A percentile compares a stretch with the other conserved stretches of the same genome.
Conservation (phyloP, 2,329 filamentous ascomycete species). For the Talaromyces sp. region DNA sequence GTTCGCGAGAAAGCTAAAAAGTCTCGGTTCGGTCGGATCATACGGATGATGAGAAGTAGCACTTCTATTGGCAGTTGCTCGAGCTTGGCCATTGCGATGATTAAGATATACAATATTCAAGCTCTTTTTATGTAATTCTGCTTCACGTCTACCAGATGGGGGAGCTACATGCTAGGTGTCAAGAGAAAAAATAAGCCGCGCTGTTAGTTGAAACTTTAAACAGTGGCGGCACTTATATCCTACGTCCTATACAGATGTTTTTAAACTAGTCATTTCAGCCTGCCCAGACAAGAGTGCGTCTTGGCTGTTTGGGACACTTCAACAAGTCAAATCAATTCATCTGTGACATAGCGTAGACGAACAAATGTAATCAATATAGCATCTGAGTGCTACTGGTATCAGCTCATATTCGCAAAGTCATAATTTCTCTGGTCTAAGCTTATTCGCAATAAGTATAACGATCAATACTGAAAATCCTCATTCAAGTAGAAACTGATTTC, state of each 20-base stretch:
- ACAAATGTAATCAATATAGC: not conserved
- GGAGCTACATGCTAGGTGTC: not conserved
- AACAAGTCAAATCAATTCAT: not conserved
- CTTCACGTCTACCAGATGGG: not conserved
- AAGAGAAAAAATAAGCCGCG: not conserved
- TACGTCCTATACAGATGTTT: not conserved
- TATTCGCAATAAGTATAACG: not conserved
- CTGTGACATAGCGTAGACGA: not conserved
- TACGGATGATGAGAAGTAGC: conserved; percentile 14
- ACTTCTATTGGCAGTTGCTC: conserved; percentile 1
- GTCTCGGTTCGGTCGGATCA: conserved; percentile 19
- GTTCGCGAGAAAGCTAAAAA: conserved; percentile 20
- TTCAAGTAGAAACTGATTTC: not conserved
- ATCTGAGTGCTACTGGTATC: not conserved
- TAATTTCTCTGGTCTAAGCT: not conserved
- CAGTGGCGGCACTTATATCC: not conserved
- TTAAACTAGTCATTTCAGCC: not conserved
- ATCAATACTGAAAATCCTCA: not conserved
- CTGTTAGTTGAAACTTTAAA: not conserved
- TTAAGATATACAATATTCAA: not conserved
- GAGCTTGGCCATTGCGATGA: not conserved
- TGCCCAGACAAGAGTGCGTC: not conserved
- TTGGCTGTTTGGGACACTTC: not conserved
- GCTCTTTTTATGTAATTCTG: not conserved
- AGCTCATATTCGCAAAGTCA: not conserved